These are phyloP conservation scores for Phytophthora europaea DNA, from an alignment of 352 stramenopile genomes.

Conservation along the genomic window DNA sequence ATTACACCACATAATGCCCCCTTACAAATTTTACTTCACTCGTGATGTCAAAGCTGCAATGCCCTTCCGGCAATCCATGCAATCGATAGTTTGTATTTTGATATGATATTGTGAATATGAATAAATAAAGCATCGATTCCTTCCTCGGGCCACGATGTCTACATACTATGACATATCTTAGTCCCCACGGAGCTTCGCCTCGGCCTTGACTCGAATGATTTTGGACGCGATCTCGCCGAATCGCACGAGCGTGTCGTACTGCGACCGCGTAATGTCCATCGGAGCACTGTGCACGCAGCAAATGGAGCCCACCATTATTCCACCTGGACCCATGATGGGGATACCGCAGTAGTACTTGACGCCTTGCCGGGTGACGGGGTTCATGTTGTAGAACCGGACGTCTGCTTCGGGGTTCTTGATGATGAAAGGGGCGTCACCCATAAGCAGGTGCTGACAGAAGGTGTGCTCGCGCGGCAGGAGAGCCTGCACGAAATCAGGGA, in stretches of 20 bases:
- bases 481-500: conserved; percentile 39
- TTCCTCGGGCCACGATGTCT: neutral
- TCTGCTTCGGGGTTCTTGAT: conserved; percentile 37
- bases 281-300: conserved; percentile 40
- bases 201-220: conserved; percentile 44
- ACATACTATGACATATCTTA: neutral
- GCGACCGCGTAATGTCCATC: conserved; percentile 43
- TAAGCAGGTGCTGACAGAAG: conserved; percentile 73
- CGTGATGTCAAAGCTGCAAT: too few relatives aligned
- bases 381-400: conserved; percentile 67
- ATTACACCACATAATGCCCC: too few relatives aligned
- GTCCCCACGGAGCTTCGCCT: conserved; percentile 19
- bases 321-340: conserved; percentile 40
- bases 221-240: conserved; percentile 53
- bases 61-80: too few relatives aligned
- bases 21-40: too few relatives aligned
- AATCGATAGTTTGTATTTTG: neutral
- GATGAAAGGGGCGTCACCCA: conserved; percentile 61
- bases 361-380: conserved; percentile 41
- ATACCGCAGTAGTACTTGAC: conserved; percentile 75
- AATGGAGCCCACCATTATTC: conserved; percentile 42
- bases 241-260: conserved; percentile 41
- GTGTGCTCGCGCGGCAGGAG: conserved; percentile 57
- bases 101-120: neutral
- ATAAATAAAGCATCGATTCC: conserved; percentile 11